A percentile compares a stretch with the other conserved stretches of the same genome.
Evolutionary conservation across 176 grass and related monocot genomes (phyloP).

Genomic region (Eleusine coracana): DNA sequence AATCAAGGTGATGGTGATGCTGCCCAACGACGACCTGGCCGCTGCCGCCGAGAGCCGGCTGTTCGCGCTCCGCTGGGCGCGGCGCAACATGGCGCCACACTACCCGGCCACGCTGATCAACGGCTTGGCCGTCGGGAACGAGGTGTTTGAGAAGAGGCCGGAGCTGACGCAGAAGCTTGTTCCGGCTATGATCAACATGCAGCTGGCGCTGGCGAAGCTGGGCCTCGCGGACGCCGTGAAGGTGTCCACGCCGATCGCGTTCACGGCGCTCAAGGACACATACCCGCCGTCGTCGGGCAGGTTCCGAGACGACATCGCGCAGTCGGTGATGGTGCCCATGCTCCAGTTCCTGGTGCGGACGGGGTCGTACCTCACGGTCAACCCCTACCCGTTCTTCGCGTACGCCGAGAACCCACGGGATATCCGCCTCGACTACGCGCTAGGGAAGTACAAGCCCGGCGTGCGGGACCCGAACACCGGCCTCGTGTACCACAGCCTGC

Average conservation of each 20-base stretch:
- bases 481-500: not conserved
- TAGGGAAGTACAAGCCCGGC: not conserved
- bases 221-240: not conserved
- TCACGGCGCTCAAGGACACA: not conserved
- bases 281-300: not conserved
- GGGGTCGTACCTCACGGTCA: not conserved
- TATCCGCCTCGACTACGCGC: not conserved
- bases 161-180: not conserved
- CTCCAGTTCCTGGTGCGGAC: not conserved
- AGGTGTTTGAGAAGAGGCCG: not conserved
- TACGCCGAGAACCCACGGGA: not conserved
- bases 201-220: not conserved
- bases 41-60: not conserved
- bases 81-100: not conserved
- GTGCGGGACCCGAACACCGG: not conserved
- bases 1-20: constrained; percentile 46
- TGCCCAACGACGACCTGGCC: not conserved
- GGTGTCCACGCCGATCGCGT: not conserved
- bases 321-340: not conserved
- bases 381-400: constrained; percentile 7
- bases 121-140: not conserved
- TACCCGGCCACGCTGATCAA: not conserved
- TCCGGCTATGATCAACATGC: not conserved
- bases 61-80: not conserved
- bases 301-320: not conserved